Base-by-base conservation (phyloP, 169 alveolate species). In the Babesia ovis region DNA sequence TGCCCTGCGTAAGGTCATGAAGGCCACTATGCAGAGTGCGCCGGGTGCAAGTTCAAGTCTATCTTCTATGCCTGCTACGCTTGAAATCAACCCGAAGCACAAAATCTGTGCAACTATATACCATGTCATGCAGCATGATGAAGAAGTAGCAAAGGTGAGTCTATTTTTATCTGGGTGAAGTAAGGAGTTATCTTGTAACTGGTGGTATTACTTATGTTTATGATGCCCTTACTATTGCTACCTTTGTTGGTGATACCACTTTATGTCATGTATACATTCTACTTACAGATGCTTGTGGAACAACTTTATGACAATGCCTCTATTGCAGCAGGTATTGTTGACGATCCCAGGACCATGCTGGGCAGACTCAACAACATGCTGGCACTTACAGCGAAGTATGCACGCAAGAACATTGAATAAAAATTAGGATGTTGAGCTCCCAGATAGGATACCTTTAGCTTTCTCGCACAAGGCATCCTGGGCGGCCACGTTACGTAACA, bases 401-500 rank as follows among this genome's bases (percentile, higher is more conserved):
- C 93, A 20, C 86, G 84, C 75, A 90, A 88, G 57, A 69, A 75
- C 66, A 77, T 72, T 37, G 64, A 68, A 27, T 74, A 53, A 25
- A 59, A 62, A 4, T 35, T 18, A 74, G 0, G 0, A 2, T 0
- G 54, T 18, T 3, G 68, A 43, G 27, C 20, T 32, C 48, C 42
- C 56, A 42, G 88, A 37, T n/a, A 71, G 66, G 27, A 75, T 57
- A 11, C 84, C 94, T 56, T 91, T 89, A 51, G 83, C 79, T 60
- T 95, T 98, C 39, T 97, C 99, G 91, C 94, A 91, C 45, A 95
- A 62, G 34, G 95, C 92, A 61, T 95, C 99, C 90, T 97, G 98
- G 23, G 97, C 96, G 23, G 95, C 64, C 37, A 96, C 94, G 61
- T 89, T 94, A 51, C 98, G 94, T 34, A 96, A 91, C 29, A 96